Percentiles rank a stretch among this genome's conserved stretches.
These are phyloP conservation scores for Cicer cuneatum DNA, from an alignment of 306 rosid genomes.

Conservation along the genomic window DNA sequence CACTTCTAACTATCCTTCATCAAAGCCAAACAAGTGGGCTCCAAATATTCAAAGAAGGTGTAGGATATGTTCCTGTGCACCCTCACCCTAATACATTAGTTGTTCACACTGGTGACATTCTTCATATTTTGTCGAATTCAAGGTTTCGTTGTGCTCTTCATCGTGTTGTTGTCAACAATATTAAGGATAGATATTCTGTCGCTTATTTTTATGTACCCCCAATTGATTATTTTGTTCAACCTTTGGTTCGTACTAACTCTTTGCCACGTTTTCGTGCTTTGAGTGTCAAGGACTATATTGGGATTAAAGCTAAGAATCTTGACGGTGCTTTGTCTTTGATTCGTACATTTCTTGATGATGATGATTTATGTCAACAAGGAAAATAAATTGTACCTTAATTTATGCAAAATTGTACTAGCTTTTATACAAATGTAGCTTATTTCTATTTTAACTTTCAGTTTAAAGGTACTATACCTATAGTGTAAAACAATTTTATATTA, in stretches of 20 bases:
- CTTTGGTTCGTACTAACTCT: conserved; percentile 27
- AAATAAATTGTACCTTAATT: too few species aligned
- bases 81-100: conserved; percentile 53
- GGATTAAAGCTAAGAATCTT: conserved; percentile 56
- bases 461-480: too few species aligned
- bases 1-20: conserved; percentile 67
- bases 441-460: too few species aligned
- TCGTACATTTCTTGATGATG: neutral
- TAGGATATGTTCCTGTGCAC: conserved; percentile 63
- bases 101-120: conserved; percentile 67
- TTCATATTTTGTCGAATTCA: conserved; percentile 65
- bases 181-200: conserved; percentile 52
- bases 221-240: conserved; percentile 51
- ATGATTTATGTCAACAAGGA: neutral
- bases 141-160: conserved; percentile 58
- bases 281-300: conserved; percentile 56
- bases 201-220: conserved; percentile 73
- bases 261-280: conserved; percentile 55
- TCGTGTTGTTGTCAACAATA: conserved; percentile 56
- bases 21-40: conserved; percentile 64
- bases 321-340: conserved; percentile 55
- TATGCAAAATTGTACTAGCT: too few species aligned
- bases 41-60: conserved; percentile 59
- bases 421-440: too few species aligned
- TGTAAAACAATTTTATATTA: too few species aligned